Evolutionary conservation across 108 stramenopile genomes (phyloP).

Genomic region (Skeletonema potamos): DNA sequence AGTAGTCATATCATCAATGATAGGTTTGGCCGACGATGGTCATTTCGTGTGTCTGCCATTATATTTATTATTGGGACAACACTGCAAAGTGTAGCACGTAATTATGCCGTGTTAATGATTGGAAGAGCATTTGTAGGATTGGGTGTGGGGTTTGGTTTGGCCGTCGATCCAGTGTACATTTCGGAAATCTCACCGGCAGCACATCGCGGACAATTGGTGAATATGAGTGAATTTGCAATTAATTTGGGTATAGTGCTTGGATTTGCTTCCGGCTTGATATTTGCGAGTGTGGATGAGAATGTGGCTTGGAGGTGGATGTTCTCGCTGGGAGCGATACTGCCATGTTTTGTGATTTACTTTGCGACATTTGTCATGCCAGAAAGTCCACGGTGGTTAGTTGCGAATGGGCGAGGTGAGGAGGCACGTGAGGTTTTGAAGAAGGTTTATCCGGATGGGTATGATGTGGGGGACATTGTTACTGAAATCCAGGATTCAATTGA

Average conservation of each 20-base stretch:
- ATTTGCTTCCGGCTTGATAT: slow-evolving; percentile 56
- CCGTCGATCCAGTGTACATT: slow-evolving; percentile 87
- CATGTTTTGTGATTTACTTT: slow-evolving; percentile 63
- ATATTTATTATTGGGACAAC: slow-evolving; percentile 70
- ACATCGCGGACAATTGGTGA: slow-evolving; percentile 77
- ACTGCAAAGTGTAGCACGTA: slow-evolving; percentile 41
- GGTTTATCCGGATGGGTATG: slow-evolving; percentile 67
- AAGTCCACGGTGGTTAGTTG: slow-evolving; percentile 88
- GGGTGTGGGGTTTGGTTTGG: slow-evolving; percentile 86
- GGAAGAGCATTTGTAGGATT: slow-evolving; percentile 80
- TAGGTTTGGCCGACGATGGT: slow-evolving; percentile 60
- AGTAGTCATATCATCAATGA: slow-evolving; percentile 83
- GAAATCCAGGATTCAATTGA: slow-evolving; percentile 76
- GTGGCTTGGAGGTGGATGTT: slow-evolving; percentile 82
- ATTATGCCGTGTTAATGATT: slow-evolving; percentile 65
- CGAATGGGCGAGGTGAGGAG: slow-evolving; percentile 57
- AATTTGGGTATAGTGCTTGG: slow-evolving; percentile 65
- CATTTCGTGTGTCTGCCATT: slow-evolving; percentile 70
- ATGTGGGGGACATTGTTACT: slow-evolving; percentile 49
- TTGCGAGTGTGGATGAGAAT: slow-evolving; percentile 44
- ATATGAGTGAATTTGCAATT: slow-evolving; percentile 78
- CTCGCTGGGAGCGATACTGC: slow-evolving; percentile 63
- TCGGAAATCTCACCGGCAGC: slow-evolving; percentile 73
- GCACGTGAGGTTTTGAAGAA: slow-evolving; percentile 52
- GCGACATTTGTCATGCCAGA: slow-evolving; percentile 82